phyloP scores from a whole-genome alignment of 805 yeast genomes.

The Candida montana region DNA sequence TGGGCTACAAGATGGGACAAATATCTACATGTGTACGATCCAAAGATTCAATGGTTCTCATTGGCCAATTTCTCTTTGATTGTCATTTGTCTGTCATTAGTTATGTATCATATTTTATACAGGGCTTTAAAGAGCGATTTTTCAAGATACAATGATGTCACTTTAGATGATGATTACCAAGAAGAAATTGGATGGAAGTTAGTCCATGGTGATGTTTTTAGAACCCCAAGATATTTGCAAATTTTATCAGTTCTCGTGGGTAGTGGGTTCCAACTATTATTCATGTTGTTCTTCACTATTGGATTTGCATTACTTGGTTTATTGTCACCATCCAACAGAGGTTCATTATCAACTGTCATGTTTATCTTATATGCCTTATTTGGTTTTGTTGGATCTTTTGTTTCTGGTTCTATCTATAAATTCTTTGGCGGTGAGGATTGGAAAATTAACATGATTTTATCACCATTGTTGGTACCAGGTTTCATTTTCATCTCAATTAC shows the following conservation, averaged over 20 bases:
- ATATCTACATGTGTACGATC: constrained; percentile 85
- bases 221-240: constrained; percentile 71
- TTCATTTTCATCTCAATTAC: constrained; percentile 56
- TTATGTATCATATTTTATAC: constrained; percentile 72
- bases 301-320: constrained; percentile 84
- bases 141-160: constrained; percentile 81
- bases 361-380: constrained; percentile 76
- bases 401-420: constrained; percentile 81
- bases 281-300: constrained; percentile 70
- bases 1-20: constrained; percentile 99
- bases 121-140: constrained; percentile 83
- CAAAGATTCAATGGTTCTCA: constrained; percentile 95
- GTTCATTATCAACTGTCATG: constrained; percentile 86
- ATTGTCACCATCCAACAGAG: constrained; percentile 91
- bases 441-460: constrained; percentile 77
- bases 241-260: constrained; percentile 78
- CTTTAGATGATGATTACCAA: constrained; percentile 77
- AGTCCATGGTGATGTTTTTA: constrained; percentile 90
- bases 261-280: constrained; percentile 77
- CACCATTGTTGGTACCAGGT: constrained; percentile 88
- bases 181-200: constrained; percentile 98
- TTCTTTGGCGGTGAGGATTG: constrained; percentile 89
- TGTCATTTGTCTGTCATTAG: constrained; percentile 68
- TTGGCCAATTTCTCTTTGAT: constrained; percentile 79
- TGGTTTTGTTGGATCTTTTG: constrained; percentile 79